These are phyloP conservation scores for Sphaerulina musiva DNA, from an alignment of 2,329 filamentous ascomycete species.

Conservation along the genomic window DNA sequence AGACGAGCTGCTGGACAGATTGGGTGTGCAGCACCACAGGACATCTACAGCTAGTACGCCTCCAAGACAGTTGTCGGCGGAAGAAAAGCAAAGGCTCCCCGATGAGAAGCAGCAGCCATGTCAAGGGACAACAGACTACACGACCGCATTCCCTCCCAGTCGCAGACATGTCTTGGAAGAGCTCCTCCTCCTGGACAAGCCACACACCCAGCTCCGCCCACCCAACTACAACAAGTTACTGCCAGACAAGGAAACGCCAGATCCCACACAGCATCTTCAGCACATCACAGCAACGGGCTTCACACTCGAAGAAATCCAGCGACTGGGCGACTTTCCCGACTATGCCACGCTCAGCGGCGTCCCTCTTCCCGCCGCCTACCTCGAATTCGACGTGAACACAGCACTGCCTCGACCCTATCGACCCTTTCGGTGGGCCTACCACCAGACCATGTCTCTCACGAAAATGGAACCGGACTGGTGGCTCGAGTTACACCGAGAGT, in stretches of 20 bases:
- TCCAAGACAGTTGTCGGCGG: neutral
- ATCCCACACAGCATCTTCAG: conserved; percentile 19
- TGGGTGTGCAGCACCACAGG: neutral
- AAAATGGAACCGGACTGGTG: conserved; percentile 80
- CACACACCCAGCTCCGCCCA: conserved; percentile 21
- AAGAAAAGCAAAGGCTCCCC: neutral
- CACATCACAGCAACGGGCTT: conserved; percentile 58
- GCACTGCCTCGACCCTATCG: conserved; percentile 69
- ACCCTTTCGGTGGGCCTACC: conserved; percentile 75
- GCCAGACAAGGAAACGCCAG: conserved; percentile 22
- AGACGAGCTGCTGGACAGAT: neutral
- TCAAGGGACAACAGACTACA: conserved; percentile 37
- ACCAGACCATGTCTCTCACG: conserved; percentile 86
- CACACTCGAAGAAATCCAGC: conserved; percentile 61
- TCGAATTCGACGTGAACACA: conserved; percentile 60
- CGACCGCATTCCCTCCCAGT: conserved; percentile 48
- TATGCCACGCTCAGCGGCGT: conserved; percentile 71
- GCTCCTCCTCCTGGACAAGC: conserved; percentile 21
- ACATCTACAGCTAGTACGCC: neutral
- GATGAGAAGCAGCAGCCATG: conserved; percentile 35
- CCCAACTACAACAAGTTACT: conserved; percentile 20
- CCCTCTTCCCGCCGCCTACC: conserved; percentile 58
- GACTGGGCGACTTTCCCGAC: conserved; percentile 70
- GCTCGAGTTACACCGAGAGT: conserved; percentile 77
- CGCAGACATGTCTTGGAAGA: conserved; percentile 39